These are phyloP conservation scores for Phytopythium aichiense DNA, from an alignment of 352 stramenopile genomes.

Conservation along the genomic window DNA sequence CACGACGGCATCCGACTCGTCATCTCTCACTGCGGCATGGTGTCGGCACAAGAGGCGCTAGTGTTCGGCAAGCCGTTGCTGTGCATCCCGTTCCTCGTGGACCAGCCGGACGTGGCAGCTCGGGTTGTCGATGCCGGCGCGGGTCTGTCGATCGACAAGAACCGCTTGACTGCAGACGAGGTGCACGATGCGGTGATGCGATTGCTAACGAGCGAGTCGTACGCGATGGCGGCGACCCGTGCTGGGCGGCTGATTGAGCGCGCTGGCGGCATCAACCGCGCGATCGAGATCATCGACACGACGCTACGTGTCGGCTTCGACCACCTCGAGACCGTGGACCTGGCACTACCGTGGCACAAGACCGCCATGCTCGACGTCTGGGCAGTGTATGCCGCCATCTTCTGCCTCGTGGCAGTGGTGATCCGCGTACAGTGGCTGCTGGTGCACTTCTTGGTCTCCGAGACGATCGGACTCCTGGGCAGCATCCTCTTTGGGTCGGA, in stretches of 20 bases:
- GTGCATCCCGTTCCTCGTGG: constrained; percentile 86
- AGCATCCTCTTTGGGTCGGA: constrained; percentile 38
- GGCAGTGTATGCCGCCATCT: constrained; percentile 66
- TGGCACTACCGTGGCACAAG: constrained; percentile 74
- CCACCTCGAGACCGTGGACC: constrained; percentile 67
- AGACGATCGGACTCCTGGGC: constrained; percentile 32
- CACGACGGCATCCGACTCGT: constrained; percentile 60
- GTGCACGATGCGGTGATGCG: constrained; percentile 47
- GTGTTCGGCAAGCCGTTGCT: constrained; percentile 76
- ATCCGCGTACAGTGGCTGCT: constrained; percentile 65
- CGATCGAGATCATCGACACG: constrained; percentile 66
- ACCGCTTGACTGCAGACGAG: constrained; percentile 42
- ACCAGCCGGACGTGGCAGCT: constrained; percentile 82
- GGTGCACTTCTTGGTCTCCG: constrained; percentile 54
- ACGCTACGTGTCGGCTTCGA: constrained; percentile 48
- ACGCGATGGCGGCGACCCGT: constrained; percentile 29
- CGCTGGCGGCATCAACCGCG: constrained; percentile 55
- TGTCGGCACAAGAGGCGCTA: constrained; percentile 76
- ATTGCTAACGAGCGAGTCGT: constrained; percentile 52
- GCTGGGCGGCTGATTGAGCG: constrained; percentile 55
- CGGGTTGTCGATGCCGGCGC: constrained; percentile 72
- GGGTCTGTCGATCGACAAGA: constrained; percentile 73
- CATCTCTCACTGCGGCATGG: constrained; percentile 87
- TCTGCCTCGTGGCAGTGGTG: constrained; percentile 59
- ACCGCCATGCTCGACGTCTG: constrained; percentile 75